Evolutionary conservation across 768 basidiomycete genomes (phyloP).

Genomic region (Leucosporidium creatinivorum): DNA sequence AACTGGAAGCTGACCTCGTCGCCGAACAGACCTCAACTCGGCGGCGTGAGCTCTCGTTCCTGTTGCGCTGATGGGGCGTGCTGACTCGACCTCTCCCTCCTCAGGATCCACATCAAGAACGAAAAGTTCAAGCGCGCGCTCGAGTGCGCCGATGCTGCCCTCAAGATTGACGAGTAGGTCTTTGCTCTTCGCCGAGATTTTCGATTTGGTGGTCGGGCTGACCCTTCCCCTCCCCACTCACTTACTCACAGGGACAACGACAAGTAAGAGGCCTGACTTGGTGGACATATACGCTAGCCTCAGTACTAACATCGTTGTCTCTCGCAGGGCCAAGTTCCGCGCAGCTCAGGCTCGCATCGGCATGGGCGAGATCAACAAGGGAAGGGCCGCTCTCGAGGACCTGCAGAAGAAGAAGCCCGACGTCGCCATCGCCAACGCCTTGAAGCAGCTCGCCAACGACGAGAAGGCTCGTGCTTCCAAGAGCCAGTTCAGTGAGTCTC

Average conservation of each 20-base stretch:
- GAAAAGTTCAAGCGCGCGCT: conserved; percentile 18
- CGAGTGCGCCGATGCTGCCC: conserved; percentile 6
- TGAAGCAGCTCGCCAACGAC: conserved; percentile 8
- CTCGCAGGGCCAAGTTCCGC: conserved; percentile 17
- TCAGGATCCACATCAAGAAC: conserved; percentile 18
- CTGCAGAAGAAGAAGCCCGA: conserved; percentile 26
- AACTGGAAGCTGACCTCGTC: not conserved
- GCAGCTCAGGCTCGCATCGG: conserved; percentile 26
- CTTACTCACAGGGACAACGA: not conserved
- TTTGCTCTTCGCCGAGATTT: not conserved
- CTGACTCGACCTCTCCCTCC: not conserved
- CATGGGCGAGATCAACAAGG: conserved; percentile 10
- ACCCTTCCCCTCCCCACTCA: not conserved
- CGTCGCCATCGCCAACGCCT: conserved; percentile 8
- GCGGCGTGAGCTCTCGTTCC: not conserved
- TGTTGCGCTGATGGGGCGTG: no score
- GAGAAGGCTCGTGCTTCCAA: not conserved
- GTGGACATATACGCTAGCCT: no score
- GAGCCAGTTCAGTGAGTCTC: not conserved
- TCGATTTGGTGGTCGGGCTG: not conserved
- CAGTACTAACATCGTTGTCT: no score
- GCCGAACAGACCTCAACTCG: not conserved
- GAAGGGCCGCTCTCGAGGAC: conserved; percentile 16
- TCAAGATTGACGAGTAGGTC: conserved; percentile 15
- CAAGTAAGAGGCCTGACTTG: not conserved